Conservation (phyloP, 2,329 filamentous ascomycete genomes). For the Colletotrichum destructivum region DNA sequence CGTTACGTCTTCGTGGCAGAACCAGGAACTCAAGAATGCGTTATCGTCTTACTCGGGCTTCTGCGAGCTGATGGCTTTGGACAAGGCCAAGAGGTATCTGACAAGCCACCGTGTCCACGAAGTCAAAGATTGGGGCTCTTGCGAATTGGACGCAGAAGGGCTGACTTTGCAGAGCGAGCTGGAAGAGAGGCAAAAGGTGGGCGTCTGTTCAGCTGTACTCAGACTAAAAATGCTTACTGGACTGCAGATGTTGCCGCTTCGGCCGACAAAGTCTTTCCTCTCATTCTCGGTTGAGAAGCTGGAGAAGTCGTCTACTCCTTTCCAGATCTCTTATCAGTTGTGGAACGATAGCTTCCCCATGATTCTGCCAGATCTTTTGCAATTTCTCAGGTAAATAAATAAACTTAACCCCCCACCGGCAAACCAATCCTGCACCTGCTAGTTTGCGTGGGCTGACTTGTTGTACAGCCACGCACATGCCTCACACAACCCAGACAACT, state of each 20-base stretch:
- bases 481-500: conserved; percentile 89
- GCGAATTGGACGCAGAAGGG: conserved; percentile 84
- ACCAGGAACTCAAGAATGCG: conserved; percentile 76
- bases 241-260: conserved; percentile 78
- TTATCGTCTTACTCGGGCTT: conserved; percentile 85
- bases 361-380: conserved; percentile 88
- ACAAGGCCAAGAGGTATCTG: conserved; percentile 86
- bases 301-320: conserved; percentile 79
- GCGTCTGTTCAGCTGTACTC: conserved; percentile 35
- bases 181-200: conserved; percentile 79
- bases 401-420: neutral
- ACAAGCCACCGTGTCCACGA: conserved; percentile 80
- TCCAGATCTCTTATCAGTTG: conserved; percentile 82
- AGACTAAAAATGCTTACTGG: conserved; percentile 11
- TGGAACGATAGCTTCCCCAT: conserved; percentile 88
- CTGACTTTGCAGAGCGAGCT: conserved; percentile 84
- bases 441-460: neutral
- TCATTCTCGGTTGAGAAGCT: conserved; percentile 93
- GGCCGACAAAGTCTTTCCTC: conserved; percentile 92
- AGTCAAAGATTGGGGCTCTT: conserved; percentile 85
- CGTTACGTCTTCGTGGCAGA: conserved; percentile 85
- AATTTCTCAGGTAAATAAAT: conserved; percentile 77
- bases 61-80: conserved; percentile 83
- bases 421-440: neutral
- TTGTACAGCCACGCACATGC: conserved; percentile 83